phyloP scores from a whole-genome alignment of 371 early-diverging fungal species.

The Lichtheimia hyalospora region DNA sequence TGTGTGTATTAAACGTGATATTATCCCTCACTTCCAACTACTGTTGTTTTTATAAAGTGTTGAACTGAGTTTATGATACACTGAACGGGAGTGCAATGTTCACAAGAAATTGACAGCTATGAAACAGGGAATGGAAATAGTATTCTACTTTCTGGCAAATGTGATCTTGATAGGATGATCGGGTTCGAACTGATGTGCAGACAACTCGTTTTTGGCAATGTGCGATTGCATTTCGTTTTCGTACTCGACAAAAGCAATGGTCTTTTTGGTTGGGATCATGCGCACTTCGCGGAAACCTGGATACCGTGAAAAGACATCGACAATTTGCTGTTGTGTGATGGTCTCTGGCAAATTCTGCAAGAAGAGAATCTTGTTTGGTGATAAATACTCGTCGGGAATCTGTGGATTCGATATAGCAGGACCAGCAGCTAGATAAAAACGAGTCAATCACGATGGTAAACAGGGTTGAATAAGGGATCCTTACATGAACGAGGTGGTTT shows the following conservation, averaged over 20 bases:
- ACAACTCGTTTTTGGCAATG: slow-evolving; percentile 74
- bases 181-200: slow-evolving; percentile 73
- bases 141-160: slow-evolving; percentile 68
- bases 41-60: too few species aligned
- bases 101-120: slow-evolving; percentile 2
- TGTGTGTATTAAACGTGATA: too few species aligned
- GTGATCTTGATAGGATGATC: slow-evolving; percentile 81
- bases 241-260: slow-evolving; percentile 96
- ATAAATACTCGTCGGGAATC: slow-evolving; percentile 72
- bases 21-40: too few species aligned
- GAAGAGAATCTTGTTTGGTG: slow-evolving; percentile 89
- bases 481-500: slow-evolving; percentile 21
- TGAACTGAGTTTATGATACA: slow-evolving; percentile 18
- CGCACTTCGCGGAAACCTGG: slow-evolving; percentile 92
- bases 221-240: slow-evolving; percentile 77
- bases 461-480: not conserved
- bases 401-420: slow-evolving; percentile 20
- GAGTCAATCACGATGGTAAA: not conserved
- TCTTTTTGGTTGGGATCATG: slow-evolving; percentile 79
- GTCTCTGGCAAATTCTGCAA: slow-evolving; percentile 86
- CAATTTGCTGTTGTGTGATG: slow-evolving; percentile 60
- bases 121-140: slow-evolving; percentile 8
- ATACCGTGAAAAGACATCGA: slow-evolving; percentile 69
- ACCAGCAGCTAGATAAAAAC: slow-evolving; percentile 3
- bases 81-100: slow-evolving; percentile 39